A percentile compares a stretch with the other conserved stretches of the same genome.
Conservation (phyloP, 352 stramenopile species). For the Globisporangium carolinianum region DNA sequence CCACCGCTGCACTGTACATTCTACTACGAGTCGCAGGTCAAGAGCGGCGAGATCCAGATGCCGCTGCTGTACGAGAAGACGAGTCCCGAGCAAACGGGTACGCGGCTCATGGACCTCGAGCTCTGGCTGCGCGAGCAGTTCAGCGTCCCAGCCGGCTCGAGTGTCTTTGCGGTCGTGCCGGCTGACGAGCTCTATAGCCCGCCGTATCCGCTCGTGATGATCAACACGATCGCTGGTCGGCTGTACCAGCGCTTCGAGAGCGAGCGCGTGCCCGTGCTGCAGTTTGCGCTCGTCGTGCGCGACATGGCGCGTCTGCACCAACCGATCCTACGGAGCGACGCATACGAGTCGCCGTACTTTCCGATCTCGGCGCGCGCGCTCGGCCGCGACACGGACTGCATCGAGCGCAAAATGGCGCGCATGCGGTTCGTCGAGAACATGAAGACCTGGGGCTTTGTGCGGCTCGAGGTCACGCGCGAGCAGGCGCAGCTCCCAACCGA, state of each 20-base stretch:
- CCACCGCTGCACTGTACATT: constrained; percentile 66
- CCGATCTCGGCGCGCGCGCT: constrained; percentile 44
- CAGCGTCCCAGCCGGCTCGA: constrained; percentile 38
- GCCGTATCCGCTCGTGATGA: constrained; percentile 69
- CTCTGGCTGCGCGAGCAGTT: constrained; percentile 63
- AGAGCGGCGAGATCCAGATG: constrained; percentile 45
- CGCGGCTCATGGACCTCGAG: constrained; percentile 66
- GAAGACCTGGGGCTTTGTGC: constrained; percentile 63
- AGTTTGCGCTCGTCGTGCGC: constrained; percentile 61
- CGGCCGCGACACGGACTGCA: constrained; percentile 18
- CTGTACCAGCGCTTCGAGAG: constrained; percentile 37
- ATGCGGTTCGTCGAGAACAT: constrained; percentile 66
- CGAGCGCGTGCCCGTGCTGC: constrained; percentile 42
- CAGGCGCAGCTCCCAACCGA: constrained; percentile 47
- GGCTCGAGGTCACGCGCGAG: constrained; percentile 53
- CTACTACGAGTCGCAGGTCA: constrained; percentile 49
- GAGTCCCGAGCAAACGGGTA: constrained; percentile 22
- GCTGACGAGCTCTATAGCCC: constrained; percentile 76
- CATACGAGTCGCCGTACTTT: constrained; percentile 60
- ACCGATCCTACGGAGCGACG: constrained; percentile 36
- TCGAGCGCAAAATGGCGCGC: constrained; percentile 47
- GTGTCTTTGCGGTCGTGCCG: constrained; percentile 67
- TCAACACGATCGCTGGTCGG: constrained; percentile 56
- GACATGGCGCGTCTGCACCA: constrained; percentile 46
- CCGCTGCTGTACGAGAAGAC: constrained; percentile 59